Evolutionary conservation across 371 early-diverging fungal species (phyloP).

Genomic region (Rhizopus delemar): DNA sequence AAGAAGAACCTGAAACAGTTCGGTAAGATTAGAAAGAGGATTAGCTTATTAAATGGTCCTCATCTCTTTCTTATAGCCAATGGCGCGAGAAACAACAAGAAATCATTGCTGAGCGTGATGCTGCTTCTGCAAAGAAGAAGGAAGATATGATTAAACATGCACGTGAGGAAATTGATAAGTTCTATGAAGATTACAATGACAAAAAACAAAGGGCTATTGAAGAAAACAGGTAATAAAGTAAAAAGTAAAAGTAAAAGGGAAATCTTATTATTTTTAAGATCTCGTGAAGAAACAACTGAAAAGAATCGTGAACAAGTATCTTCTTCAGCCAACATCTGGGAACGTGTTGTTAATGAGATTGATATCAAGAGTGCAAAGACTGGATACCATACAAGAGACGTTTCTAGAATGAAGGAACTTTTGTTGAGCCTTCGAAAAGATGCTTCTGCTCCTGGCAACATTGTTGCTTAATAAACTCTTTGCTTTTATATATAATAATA

Average conservation of each 20-base stretch:
- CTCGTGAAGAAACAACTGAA: constrained; percentile 52
- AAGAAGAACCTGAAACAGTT: constrained; percentile 62
- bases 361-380: constrained; percentile 59
- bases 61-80: constrained; percentile 49
- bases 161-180: constrained; percentile 82
- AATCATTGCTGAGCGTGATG: constrained; percentile 79
- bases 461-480: constrained; percentile 13
- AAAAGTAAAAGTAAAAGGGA: constrained; percentile 52
- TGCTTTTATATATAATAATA: not conserved
- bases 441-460: constrained; percentile 75
- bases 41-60: not conserved
- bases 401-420: constrained; percentile 82
- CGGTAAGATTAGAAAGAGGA: not conserved
- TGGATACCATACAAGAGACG: constrained; percentile 54
- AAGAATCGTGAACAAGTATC: constrained; percentile 62
- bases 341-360: constrained; percentile 70
- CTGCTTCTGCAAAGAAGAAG: constrained; percentile 64
- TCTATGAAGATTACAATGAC: constrained; percentile 94
- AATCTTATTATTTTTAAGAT: constrained; percentile 43
- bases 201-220: constrained; percentile 79
- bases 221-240: constrained; percentile 65
- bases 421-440: constrained; percentile 81
- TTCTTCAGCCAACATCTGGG: constrained; percentile 26
- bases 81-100: constrained; percentile 81
- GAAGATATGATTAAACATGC: constrained; percentile 64